Percentiles rank a stretch among this genome's conserved stretches.
Conservation (phyloP, 2,329 filamentous ascomycete species). For the Trichoderma citrinoviride region DNA sequence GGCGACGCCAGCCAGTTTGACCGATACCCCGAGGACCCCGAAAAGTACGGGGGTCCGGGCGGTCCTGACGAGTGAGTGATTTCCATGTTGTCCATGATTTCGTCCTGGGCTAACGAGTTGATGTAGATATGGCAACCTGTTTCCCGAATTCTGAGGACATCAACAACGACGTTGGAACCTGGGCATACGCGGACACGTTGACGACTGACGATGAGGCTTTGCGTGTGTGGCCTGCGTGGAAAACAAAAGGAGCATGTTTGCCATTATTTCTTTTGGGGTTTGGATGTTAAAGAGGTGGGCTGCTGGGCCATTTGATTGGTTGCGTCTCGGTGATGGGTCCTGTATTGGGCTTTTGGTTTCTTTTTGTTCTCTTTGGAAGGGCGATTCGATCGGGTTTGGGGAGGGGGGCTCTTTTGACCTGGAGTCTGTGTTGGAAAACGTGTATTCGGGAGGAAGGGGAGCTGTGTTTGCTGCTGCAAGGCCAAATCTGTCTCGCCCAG, state of each 20-base stretch:
- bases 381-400: constrained; percentile 10
- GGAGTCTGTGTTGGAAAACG: constrained; percentile 19
- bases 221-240: background rate
- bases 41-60: constrained; percentile 72
- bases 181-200: constrained; percentile 6
- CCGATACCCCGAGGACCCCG: constrained; percentile 94
- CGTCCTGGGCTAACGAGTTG: background rate
- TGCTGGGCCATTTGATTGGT: background rate
- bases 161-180: background rate
- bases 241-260: background rate
- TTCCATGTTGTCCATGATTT: too few relatives aligned
- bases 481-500: constrained; percentile 14
- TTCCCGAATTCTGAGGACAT: constrained; percentile 66
- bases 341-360: constrained; percentile 2
- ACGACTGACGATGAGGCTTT: constrained; percentile 5
- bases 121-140: constrained; percentile 67
- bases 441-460: constrained; percentile 4
- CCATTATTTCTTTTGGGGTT: background rate
- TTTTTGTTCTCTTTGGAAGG: constrained; percentile 9
- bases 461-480: constrained; percentile 17
- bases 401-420: constrained; percentile 13
- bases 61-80: constrained; percentile 81
- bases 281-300: constrained; percentile 8
- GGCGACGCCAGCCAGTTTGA: constrained; percentile 98
- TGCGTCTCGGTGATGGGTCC: constrained; percentile 1